Base-by-base conservation (phyloP, 2,329 filamentous ascomycete genomes). In the Hawksworthiomyces lignivorus region DNA sequence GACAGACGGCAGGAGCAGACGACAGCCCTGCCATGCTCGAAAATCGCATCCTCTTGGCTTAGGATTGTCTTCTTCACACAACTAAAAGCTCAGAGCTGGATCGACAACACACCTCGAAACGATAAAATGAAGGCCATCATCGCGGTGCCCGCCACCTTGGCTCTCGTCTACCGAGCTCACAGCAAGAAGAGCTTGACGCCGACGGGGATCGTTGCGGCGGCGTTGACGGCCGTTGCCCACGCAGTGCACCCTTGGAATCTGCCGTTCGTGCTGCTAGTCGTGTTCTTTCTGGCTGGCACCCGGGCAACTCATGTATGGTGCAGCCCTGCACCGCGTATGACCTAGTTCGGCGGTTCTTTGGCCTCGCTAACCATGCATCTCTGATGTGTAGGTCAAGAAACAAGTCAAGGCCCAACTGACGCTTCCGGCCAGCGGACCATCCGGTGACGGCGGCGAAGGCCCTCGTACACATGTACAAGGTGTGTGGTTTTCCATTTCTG, bases 311-410 rank as follows among this genome's bases (percentile, higher is more conserved):
- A 37, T 21, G 39, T 41, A 21, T 9, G 20, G 24, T 14, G 17
- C 10, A 21, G 12, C n/a, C n/a, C n/a, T n/a, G n/a, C n/a, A n/a
- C n/a, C n/a, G n/a, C n/a, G n/a, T n/a, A n/a, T n/a, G n/a, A n/a
- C n/a, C n/a, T n/a, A n/a, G n/a, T n/a, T n/a, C n/a, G n/a, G n/a
- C n/a, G n/a, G n/a, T n/a, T n/a, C n/a, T n/a, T n/a, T n/a, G n/a
- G n/a, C n/a, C n/a, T n/a, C n/a, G 35, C 12, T 5, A 12, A 3
- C 50, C n/a, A n/a, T n/a, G n/a, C n/a, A n/a, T n/a, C n/a, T n/a
- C n/a, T n/a, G n/a, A n/a, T n/a, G n/a, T n/a, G n/a, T n/a, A 90
- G 81, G 73, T 95, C 54, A 96, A 97, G 62, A 82, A 96, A 58
- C 75, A 86, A 50, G 69, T 88, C 55, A 98, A 98, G 65, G 77